Conservation (phyloP, 2,329 filamentous ascomycete genomes). For the Diaporthe longicolla region DNA sequence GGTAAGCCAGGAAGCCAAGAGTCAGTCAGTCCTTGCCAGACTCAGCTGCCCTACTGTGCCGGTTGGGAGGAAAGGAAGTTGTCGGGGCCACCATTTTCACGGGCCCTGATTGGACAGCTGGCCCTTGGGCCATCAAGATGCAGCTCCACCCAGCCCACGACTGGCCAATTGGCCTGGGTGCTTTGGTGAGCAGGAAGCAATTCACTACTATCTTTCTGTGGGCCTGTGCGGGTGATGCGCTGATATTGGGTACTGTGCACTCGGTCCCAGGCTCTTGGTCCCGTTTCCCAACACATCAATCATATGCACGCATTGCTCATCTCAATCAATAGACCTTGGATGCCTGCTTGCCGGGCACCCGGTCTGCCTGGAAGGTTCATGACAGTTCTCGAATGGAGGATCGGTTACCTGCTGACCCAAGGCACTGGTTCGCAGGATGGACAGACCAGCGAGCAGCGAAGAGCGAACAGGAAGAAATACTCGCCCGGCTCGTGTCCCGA, state of each 20-base stretch:
- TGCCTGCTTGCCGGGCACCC: too few species aligned
- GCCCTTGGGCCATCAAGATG: neutral
- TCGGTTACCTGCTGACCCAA: slow-evolving; percentile 2
- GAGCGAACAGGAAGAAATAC: neutral
- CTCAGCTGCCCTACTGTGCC: slow-evolving; percentile 20
- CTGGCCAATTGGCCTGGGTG: slow-evolving; percentile 27
- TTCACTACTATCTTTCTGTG: slow-evolving; percentile 14
- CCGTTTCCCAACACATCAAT: slow-evolving; percentile 6
- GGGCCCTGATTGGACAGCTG: neutral
- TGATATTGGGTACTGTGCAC: neutral
- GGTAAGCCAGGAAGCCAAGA: slow-evolving; percentile 25
- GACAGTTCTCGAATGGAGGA: too few species aligned
- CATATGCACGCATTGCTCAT: slow-evolving; percentile 7
- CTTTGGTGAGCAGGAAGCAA: slow-evolving; percentile 17
- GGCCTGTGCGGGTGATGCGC: neutral
- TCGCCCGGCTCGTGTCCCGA: slow-evolving; percentile 20
- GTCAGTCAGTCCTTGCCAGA: neutral
- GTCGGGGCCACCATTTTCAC: slow-evolving; percentile 15
- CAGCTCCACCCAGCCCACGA: neutral
- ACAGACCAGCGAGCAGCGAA: neutral
- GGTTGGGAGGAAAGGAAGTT: slow-evolving; percentile 30
- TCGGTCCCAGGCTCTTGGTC: neutral
- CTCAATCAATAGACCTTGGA: neutral
- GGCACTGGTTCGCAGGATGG: slow-evolving; percentile 1
- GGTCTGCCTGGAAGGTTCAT: too few species aligned